Evolutionary conservation across 148 eudicot species (phyloP), one percentile per base, ranked within the genome.

Genomic region (Vaccinium darrowii): DNA sequence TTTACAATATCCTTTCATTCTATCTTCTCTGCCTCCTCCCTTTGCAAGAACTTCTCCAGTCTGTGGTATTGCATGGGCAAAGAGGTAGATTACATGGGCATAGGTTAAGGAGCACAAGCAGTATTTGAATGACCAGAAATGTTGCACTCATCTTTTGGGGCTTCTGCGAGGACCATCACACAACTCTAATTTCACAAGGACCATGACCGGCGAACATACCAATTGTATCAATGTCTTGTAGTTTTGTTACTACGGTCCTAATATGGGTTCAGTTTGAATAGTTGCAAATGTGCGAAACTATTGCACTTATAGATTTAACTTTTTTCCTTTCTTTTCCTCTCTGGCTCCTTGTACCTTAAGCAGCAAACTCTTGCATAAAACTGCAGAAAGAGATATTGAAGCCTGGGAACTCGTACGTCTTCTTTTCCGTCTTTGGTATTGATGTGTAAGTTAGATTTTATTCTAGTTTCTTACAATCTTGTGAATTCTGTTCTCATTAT

Each of bases 391-490:
- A 85, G 79, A 83, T 65, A 47, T 95, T 84, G 96, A 95, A 89
- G 95, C 98, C 36, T 96, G 98, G 99, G 98, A 95, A 86, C 93
- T 96, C 76, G 99, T 95, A 90, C 72, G 91, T 86, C 82, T 80
- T 79, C 79, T 27, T 73, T 63, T 56, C 86, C 51, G 50, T 49
- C 14, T 58, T 53, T 78, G 50, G 13, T 69, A 69, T 69, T 69
- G 74, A 69, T 69, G 13, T 30, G 8, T 65, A 53, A 43, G 43
- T 82, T 82, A 27, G 6, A 82, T 50, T 81, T 69, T 82, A 50
- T 49, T 8, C 19, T 56, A 49, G 69, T 27, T 50, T 51, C 57
- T 72, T 49, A 9, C 50, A 13, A 9, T 57, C 6, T 39, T 80
- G 58, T 56, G 79, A 54, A 43, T 67, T 82, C 50, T 58, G 56